These are phyloP conservation scores for Pichia cactophila DNA, from an alignment of 1,139 yeast species.

Conservation along the genomic window DNA sequence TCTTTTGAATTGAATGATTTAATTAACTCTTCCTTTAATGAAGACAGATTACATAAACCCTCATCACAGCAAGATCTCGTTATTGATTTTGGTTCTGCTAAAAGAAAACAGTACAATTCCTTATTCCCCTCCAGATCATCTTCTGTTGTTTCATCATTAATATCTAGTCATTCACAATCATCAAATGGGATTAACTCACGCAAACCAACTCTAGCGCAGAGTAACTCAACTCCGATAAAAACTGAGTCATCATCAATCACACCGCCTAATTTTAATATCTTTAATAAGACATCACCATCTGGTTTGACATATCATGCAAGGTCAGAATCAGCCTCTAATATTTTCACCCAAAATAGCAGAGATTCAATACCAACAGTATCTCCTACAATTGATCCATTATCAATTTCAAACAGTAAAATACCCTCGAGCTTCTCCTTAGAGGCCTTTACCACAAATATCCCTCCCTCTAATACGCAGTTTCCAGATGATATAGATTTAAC, in stretches of 20 bases:
- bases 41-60: background rate
- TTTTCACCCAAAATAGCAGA: background rate
- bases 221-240: background rate
- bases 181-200: background rate
- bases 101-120: conserved; percentile 11
- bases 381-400: background rate
- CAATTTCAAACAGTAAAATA: background rate
- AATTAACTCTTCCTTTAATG: conserved; percentile 2
- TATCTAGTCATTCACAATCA: background rate
- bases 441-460: conserved; percentile 1
- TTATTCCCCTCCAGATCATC: conserved; percentile 5
- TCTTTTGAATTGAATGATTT: conserved; percentile 9
- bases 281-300: background rate
- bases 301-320: background rate
- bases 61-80: conserved; percentile 5
- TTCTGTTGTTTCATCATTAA: background rate
- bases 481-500: conserved; percentile 3
- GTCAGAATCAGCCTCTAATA: background rate
- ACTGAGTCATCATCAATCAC: background rate
- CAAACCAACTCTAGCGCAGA: background rate
- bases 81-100: conserved; percentile 9
- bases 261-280: background rate
- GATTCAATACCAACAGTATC: background rate
- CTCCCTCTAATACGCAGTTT: background rate
- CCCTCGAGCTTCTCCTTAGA: conserved; percentile 1